Evolutionary conservation across 2,329 filamentous ascomycete genomes (phyloP), one percentile per base, ranked within the genome.

Genomic region (Diaporthe nobilis): DNA sequence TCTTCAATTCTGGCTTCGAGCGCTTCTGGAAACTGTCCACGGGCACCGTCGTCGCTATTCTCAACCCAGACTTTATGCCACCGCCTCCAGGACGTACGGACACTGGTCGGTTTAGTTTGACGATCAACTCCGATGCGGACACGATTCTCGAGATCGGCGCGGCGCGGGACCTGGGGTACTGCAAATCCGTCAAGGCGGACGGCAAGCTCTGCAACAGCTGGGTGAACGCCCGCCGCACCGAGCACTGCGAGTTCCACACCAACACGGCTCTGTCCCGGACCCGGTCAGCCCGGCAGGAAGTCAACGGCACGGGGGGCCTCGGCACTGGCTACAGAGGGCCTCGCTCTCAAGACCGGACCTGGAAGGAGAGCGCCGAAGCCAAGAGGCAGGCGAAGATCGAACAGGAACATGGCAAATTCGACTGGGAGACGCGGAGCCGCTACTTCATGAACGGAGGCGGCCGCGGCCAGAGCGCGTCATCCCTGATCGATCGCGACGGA

Each of bases 11-110:
- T 0, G 97, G 95, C 9, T 98, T 98, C 80, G 93, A 94, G 22
- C 92, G 94, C 73, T 99, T 97, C 86, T 98, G 96, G 93, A 98
- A 98, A 82, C 87, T 98, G n/a, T 92, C 92, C 0, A 91, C 95
- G 2, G 97, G 97, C n/a, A 98, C 96, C 0, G 90, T 98, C 1
- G 88, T 99, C 74, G 97, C 96, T 7, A 94, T 99, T 37, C 88
- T 99, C 42, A 99, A 99, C 81, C 97, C 97, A 1, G 92, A 88
- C 25, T 93, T 98, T 79, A 94, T 99, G 92, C 95, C 96, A 4
- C 96, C 96, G 0, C 94, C 94, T 0, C 91, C 91, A 1, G 91
- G 92, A 28, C 92, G 92, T 76, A 88, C 91, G 22, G 94, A 96
- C 77, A 96, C 94, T 0, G 95, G 95, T 37, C 91, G 92, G 44